These are phyloP conservation scores for Hygrophila difformis DNA, from an alignment of 257 asterid species.

Conservation along the genomic window DNA sequence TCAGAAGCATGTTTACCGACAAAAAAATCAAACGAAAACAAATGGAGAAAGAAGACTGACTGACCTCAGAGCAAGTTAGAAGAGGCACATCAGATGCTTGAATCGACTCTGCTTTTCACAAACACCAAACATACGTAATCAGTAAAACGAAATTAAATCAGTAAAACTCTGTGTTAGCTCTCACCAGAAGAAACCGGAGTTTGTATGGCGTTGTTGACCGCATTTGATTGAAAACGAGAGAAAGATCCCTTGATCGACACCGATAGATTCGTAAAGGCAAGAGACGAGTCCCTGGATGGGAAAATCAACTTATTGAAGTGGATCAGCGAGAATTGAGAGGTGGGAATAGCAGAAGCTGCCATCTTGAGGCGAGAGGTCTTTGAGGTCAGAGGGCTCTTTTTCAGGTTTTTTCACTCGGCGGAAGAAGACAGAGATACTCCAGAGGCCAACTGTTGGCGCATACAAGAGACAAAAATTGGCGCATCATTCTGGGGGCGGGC, in stretches of 20 bases:
- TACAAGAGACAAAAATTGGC: no score
- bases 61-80: conserved; percentile 74
- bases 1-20: neutral
- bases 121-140: conserved; percentile 9
- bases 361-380: neutral
- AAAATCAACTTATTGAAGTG: no score
- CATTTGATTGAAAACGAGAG: conserved; percentile 16
- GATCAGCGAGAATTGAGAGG: no score
- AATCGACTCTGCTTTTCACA: conserved; percentile 30
- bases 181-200: conserved; percentile 40
- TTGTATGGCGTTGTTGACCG: conserved; percentile 30
- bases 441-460: no score
- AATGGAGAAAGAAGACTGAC: conserved; percentile 18
- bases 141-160: conserved; percentile 9
- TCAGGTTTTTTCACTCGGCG: no score
- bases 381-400: conserved; percentile 5
- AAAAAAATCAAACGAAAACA: neutral
- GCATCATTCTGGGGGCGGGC: no score
- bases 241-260: conserved; percentile 28
- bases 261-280: conserved; percentile 18
- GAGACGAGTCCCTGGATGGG: conserved; percentile 18
- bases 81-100: conserved; percentile 39
- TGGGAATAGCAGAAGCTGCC: no score
- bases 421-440: no score
- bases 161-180: conserved; percentile 9